Evolutionary conservation across 2,329 filamentous ascomycete genomes (phyloP).

Genomic region (Xylaria arbuscula): DNA sequence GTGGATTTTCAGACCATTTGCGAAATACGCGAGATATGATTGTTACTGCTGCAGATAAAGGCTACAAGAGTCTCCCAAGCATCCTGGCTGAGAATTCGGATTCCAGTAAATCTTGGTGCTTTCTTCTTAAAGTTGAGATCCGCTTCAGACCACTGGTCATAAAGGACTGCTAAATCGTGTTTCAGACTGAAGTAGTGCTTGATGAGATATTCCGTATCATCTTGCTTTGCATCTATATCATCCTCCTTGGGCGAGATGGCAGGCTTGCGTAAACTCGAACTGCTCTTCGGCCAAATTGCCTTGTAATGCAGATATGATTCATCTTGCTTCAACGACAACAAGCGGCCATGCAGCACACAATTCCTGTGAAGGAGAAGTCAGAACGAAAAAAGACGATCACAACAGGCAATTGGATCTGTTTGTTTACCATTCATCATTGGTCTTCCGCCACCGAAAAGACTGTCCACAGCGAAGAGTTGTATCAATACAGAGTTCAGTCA

Average conservation of each 20-base stretch:
- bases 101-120: constrained; percentile 87
- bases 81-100: constrained; percentile 93
- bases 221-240: constrained; percentile 47
- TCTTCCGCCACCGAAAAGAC: constrained; percentile 94
- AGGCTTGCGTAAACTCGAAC: constrained; percentile 49
- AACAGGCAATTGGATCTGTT: background rate
- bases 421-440: constrained; percentile 81
- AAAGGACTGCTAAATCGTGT: constrained; percentile 79
- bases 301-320: constrained; percentile 81
- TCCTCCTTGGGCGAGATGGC: constrained; percentile 51
- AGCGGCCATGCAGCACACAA: constrained; percentile 85
- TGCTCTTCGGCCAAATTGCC: constrained; percentile 66
- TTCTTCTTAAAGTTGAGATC: constrained; percentile 91
- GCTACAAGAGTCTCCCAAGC: constrained; percentile 93
- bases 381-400: background rate
- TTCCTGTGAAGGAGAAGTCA: constrained; percentile 61
- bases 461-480: constrained; percentile 95
- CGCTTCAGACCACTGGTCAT: constrained; percentile 85
- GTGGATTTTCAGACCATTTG: constrained; percentile 75
- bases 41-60: constrained; percentile 99
- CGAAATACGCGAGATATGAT: constrained; percentile 94
- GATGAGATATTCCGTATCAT: constrained; percentile 80
- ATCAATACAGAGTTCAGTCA: constrained; percentile 91
- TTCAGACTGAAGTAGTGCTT: constrained; percentile 88
- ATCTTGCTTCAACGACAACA: constrained; percentile 88